Evolutionary conservation across 371 early-diverging fungal species (phyloP), one percentile per base, ranked within the genome.

Genomic region (Aphelidium insulamus): DNA sequence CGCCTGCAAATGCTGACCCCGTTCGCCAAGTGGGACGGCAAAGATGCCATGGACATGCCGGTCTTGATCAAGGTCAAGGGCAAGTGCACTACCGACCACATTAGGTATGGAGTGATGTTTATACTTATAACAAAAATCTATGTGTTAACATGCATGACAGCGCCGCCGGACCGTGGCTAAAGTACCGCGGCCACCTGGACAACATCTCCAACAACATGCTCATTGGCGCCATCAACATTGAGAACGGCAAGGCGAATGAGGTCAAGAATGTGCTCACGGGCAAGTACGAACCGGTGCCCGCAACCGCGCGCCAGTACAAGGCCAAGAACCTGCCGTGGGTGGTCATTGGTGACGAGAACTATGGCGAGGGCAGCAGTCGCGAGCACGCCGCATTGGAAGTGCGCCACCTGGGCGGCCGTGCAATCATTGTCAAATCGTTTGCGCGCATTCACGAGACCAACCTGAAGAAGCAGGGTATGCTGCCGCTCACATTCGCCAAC

Each of bases 371-470:
- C 28, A 85, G 86, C 10, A 83, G 91, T 29, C 86, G 94, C 46
- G 94, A 94, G 53, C 94, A 94, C 50, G 94, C 91, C 11, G 91
- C 94, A 17, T 58, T 92, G 37, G 82, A 90, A 54, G 76, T 81
- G 28, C 74, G 91, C 36, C 81, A 86, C 54, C 52, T 94, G 14
- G 90, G 90, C 26, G 76, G 90, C 58, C 70, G 71, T 28, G 53
- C 79, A 46, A 78, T 94, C 32, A 59, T 94, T 40, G 76, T 79
- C 17, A 67, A 77, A 35, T 79, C 80, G 21, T 94, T 94, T 63
- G 94, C 94, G 18, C 81, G 94, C 52, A 94, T 94, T 60, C 94
- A 94, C 53, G 85, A 94, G 55, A 94, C 94, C 42, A 94, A 94
- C 59, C 54, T 94, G 46, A 92, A 94, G 72, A 94, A 90, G 63